These are phyloP conservation scores for Paecilomyces sp. DNA, from an alignment of 2,329 filamentous ascomycete species.

Conservation along the genomic window DNA sequence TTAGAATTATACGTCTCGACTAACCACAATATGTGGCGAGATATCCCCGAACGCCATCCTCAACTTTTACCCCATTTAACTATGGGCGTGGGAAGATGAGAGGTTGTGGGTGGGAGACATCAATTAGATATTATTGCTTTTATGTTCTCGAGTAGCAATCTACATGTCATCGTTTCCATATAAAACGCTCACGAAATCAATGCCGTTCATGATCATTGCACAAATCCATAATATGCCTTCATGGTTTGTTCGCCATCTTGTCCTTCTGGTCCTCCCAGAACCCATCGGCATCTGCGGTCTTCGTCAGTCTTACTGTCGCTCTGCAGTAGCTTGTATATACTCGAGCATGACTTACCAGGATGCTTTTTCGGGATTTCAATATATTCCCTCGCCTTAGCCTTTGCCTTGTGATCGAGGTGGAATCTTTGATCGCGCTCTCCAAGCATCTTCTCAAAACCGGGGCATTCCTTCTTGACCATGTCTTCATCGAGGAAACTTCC, in stretches of 20 bases:
- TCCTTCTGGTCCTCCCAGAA: not conserved
- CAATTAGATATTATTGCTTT: not conserved
- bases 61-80: conserved; percentile 38
- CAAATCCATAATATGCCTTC: not conserved
- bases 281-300: not conserved
- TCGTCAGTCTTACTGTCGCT: not conserved
- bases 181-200: not conserved
- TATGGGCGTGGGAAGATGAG: conserved; percentile 39
- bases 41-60: conserved; percentile 30
- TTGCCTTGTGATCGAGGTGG: conserved; percentile 44
- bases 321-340: not conserved
- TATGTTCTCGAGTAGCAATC: not conserved
- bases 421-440: conserved; percentile 49
- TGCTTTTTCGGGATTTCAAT: conserved; percentile 34
- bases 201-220: not conserved
- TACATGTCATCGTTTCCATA: not conserved
- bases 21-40: conserved; percentile 10
- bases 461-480: conserved; percentile 14
- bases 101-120: conserved; percentile 39
- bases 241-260: not conserved
- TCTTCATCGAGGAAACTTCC: conserved; percentile 44
- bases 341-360: conserved; percentile 22
- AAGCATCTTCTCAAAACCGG: conserved; percentile 31
- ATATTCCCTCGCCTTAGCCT: conserved; percentile 46
- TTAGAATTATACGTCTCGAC: conserved; percentile 27